These are phyloP conservation scores for Penicillium canescens DNA, from an alignment of 495 filamentous ascomycete genomes.

Conservation along the genomic window DNA sequence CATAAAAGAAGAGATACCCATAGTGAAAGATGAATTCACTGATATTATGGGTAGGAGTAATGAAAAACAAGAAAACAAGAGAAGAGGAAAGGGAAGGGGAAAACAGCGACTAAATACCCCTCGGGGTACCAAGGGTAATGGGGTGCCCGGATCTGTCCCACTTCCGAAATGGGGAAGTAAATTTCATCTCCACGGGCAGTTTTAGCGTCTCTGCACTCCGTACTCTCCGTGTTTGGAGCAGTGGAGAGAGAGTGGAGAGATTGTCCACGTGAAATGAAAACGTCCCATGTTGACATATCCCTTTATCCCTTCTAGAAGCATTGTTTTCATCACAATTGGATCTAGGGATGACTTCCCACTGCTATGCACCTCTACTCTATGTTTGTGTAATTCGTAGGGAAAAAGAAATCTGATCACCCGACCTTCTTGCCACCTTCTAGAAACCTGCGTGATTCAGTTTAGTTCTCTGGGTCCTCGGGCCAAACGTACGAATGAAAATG, in stretches of 20 bases:
- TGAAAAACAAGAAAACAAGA: slow-evolving; percentile 13
- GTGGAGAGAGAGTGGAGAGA: background rate
- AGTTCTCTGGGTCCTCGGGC: slow-evolving; percentile 10
- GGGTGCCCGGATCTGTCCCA: slow-evolving; percentile 41
- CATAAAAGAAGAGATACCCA: slow-evolving; percentile 39
- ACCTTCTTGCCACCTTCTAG: slow-evolving; percentile 30
- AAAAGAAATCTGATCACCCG: slow-evolving; percentile 9
- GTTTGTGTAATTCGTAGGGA: background rate
- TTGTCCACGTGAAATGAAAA: slow-evolving; percentile 11
- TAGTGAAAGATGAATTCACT: slow-evolving; percentile 22
- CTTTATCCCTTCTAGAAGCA: background rate
- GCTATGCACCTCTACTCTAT: background rate
- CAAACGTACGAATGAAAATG: slow-evolving; percentile 19
- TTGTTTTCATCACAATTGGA: background rate
- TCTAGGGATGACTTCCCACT: background rate
- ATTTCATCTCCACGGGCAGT: slow-evolving; percentile 29
- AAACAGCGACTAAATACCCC: slow-evolving; percentile 22
- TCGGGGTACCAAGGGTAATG: slow-evolving; percentile 38
- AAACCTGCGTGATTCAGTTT: slow-evolving; percentile 24
- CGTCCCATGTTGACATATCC: background rate
- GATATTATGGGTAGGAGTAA: slow-evolving; percentile 11
- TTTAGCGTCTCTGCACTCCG: background rate
- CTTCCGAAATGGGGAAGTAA: slow-evolving; percentile 28
- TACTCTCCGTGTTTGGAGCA: slow-evolving; percentile 20
- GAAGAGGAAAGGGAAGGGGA: slow-evolving; percentile 5